Base-by-base conservation (phyloP, 225 moss, liverwort and hornwort genomes). In the Physcomitrium patens region DNA sequence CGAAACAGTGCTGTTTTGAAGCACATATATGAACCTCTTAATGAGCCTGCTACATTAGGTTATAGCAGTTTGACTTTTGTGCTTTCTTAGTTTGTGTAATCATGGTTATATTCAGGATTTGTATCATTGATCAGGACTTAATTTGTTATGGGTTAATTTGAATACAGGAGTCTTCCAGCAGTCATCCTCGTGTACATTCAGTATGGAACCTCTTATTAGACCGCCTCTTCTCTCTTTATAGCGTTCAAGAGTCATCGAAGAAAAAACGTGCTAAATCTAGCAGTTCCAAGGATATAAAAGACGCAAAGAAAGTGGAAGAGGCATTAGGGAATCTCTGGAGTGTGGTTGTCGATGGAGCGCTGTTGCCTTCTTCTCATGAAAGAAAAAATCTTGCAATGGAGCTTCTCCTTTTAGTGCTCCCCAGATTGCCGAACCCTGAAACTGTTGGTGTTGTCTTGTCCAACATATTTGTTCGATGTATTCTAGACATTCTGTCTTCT, bases 321-420 rank as follows among this genome's bases (percentile, higher is more conserved):
- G 82, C 85, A 12, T 77, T 95, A 71, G 52, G 68, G 57, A 82
- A 79, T 31, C 89, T 95, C 57, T 99, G 97, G 94, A 81, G 75
- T 71, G 72, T 82, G 24, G 81, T 86, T 73, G 89, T 94, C 17
- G 94, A 95, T 68, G 93, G 83, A 71, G 77, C 87, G 26, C 78
- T 99, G 37, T 73, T 99, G 43, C 74, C 87, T 42, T 99, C 97
- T 59, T 99, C 97, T 45, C 97, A 99, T 59, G 97, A 99, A 76
- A 86, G 97, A 72, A 99, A 99, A 69, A 89, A 86, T 61, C 83
- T 99, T 68, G 97, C 97, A 20, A 93, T 99, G 94, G 89, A 99
- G 76, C 90, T 99, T 13, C 80, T 93, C 51, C 82, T 93, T 41
- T 71, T 89, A 80, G 79, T 88, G 53, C 90, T 99, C 42, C 86